Percentiles rank a stretch among this genome's conserved stretches.
Conservation (phyloP, 2,329 filamentous ascomycete genomes). For the Colletotrichum eleusines region DNA sequence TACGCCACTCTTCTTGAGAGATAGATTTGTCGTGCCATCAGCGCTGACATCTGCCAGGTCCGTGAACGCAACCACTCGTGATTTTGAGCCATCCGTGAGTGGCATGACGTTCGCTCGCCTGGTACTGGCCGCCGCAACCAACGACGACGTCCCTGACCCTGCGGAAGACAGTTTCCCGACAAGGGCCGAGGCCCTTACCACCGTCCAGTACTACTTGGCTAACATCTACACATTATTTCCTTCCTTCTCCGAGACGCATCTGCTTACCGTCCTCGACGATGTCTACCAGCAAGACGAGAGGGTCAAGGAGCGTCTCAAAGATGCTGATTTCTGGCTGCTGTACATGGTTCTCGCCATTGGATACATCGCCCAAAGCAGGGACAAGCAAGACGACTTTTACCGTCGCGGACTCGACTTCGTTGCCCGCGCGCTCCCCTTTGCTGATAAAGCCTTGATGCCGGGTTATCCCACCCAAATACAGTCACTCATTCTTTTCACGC, state of each 20-base stretch:
- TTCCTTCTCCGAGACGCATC: constrained; percentile 81
- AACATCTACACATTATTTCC: constrained; percentile 86
- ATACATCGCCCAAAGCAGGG: constrained; percentile 78
- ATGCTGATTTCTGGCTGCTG: constrained; percentile 85
- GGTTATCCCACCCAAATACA: constrained; percentile 89
- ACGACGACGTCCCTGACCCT: constrained; percentile 76
- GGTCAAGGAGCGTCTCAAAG: constrained; percentile 60
- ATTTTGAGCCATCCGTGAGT: constrained; percentile 89
- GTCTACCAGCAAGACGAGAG: constrained; percentile 79
- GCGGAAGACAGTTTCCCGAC: constrained; percentile 75
- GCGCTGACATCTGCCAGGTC: constrained; percentile 65
- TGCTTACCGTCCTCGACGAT: constrained; percentile 83
- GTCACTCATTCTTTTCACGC: constrained; percentile 84
- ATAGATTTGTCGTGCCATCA: background rate
- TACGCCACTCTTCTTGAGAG: constrained; percentile 56
- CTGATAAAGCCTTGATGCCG: constrained; percentile 86
- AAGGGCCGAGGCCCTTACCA: constrained; percentile 73
- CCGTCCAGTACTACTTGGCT: constrained; percentile 87
- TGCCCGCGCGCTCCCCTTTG: constrained; percentile 76
- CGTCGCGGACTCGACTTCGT: constrained; percentile 67
- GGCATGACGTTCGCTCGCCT: constrained; percentile 94
- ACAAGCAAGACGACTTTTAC: constrained; percentile 74
- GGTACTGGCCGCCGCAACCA: constrained; percentile 84
- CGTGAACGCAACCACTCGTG: constrained; percentile 92
- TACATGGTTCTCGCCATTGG: constrained; percentile 92